phyloP scores from a whole-genome alignment of 768 basidiomycete genomes.

The Mycena sanguinolenta region DNA sequence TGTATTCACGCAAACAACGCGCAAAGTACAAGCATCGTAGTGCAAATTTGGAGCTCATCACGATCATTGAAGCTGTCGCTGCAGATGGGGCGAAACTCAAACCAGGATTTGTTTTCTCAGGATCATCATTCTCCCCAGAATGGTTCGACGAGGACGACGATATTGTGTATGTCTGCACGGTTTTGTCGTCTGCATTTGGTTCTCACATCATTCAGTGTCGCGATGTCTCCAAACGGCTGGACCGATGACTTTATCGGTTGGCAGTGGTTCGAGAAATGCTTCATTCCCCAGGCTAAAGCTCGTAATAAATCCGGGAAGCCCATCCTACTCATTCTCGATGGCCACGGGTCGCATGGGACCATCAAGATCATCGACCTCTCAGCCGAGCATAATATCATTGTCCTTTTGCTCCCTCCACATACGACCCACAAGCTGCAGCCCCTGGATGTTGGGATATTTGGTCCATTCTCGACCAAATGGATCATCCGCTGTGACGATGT shows the following conservation, averaged over 20 bases:
- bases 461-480: not conserved
- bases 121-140: conserved; percentile 27
- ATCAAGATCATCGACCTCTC: not conserved
- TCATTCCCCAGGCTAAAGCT: conserved; percentile 51
- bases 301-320: conserved; percentile 43
- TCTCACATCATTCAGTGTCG: conserved; percentile 42
- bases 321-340: conserved; percentile 11
- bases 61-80: not conserved
- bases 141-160: conserved; percentile 43
- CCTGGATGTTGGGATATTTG: not conserved
- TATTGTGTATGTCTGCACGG: conserved; percentile 30
- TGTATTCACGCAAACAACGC: not conserved
- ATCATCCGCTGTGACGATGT: not conserved
- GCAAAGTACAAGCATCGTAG: not conserved
- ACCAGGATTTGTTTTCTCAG: conserved; percentile 47
- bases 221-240: conserved; percentile 56
- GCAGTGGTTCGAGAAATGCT: conserved; percentile 55
- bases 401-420: not conserved
- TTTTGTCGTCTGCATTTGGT: not conserved
- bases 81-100: conserved; percentile 44
- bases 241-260: conserved; percentile 50
- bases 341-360: not conserved
- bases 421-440: not conserved
- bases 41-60: not conserved
- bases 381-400: not conserved